Evolutionary conservation across 2,329 filamentous ascomycete genomes (phyloP), one percentile per base, ranked within the genome.

Genomic region (Pyricularia sp.): DNA sequence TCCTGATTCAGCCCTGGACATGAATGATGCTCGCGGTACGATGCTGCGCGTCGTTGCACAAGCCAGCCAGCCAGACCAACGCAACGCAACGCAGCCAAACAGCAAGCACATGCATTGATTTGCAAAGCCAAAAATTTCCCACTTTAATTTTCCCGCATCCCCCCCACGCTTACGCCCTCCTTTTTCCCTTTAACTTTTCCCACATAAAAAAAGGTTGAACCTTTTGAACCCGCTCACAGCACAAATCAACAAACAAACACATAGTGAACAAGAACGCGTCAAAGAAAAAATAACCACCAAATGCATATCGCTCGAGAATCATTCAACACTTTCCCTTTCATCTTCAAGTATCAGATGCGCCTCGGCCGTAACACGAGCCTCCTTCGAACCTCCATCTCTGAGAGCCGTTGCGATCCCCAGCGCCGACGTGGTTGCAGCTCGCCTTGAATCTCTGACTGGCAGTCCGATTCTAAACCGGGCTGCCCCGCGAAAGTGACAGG

Each of bases 301-400:
- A 88, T 88, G 85, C 84, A 85, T 86, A 83, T 80, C 81, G 82
- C 81, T 79, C 79, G 75, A 77, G 79, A 72, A 17, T 76, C 74
- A 74, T 76, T 80, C 77, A 74, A 77, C 71, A 78, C 77, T 71
- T 80, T 81, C 73, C 79, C 82, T 73, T 82, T 81, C 74, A 83
- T 83, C 75, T 84, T 84, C 79, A 81, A 80, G 76, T 81, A 80
- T 83, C 85, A 86, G 83, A 88, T 88, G 85, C 84, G 83, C 78
- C 76, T 81, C 76, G 80, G 81, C 73, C 82, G 80, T 79, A 79
- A 80, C 77, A 80, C 83, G 76, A 79, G 81, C 76, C 78, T 80
- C 71, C 79, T 82, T 73, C 80, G 81, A 77, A 81, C 82, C 76
- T 79, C 81, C 76, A 79, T 84, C 73, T 82, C 81, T 73, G 80